Conservation (phyloP, 306 rosid genomes). For the Chamaecrista fasciculata region DNA sequence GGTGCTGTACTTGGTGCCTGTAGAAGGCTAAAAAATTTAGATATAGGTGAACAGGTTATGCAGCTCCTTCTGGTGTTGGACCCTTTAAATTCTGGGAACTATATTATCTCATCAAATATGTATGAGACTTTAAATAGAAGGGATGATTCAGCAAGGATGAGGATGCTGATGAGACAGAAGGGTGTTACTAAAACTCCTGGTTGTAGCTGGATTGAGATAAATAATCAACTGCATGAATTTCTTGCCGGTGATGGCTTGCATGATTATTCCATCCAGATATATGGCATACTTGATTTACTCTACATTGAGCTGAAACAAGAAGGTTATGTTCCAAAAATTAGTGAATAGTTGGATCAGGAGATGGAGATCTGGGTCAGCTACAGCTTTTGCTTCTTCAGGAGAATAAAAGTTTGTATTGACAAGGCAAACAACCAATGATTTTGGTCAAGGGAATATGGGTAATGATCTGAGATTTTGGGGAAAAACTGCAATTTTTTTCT, state of each 20-base stretch:
- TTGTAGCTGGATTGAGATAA: slow-evolving; percentile 88
- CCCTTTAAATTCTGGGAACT: slow-evolving; percentile 88
- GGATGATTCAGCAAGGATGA: slow-evolving; percentile 91
- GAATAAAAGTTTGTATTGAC: slow-evolving; percentile 11
- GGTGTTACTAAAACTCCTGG: slow-evolving; percentile 93
- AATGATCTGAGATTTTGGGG: slow-evolving; percentile 16
- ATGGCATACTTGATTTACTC: slow-evolving; percentile 47
- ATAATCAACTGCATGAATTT: slow-evolving; percentile 71
- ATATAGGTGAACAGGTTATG: slow-evolving; percentile 62
- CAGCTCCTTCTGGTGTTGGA: slow-evolving; percentile 73
- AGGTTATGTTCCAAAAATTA: slow-evolving; percentile 68
- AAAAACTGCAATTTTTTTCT: slow-evolving; percentile 5
- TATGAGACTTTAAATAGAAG: slow-evolving; percentile 66
- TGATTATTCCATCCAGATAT: slow-evolving; percentile 34
- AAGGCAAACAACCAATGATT: slow-evolving; percentile 4
- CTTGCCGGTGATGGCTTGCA: slow-evolving; percentile 65
- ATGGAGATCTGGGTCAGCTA: not conserved
- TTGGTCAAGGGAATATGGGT: slow-evolving; percentile 18
- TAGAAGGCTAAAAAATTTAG: slow-evolving; percentile 60
- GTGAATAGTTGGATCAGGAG: slow-evolving; percentile 35
- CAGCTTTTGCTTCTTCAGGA: slow-evolving; percentile 7
- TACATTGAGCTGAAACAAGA: slow-evolving; percentile 64
- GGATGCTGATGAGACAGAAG: slow-evolving; percentile 75
- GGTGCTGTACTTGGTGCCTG: slow-evolving; percentile 93
- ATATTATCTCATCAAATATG: slow-evolving; percentile 75